Percentiles rank a stretch among this genome's conserved stretches.
Evolutionary conservation across 805 yeast species (phyloP).

Genomic region (Candida quercuum): DNA sequence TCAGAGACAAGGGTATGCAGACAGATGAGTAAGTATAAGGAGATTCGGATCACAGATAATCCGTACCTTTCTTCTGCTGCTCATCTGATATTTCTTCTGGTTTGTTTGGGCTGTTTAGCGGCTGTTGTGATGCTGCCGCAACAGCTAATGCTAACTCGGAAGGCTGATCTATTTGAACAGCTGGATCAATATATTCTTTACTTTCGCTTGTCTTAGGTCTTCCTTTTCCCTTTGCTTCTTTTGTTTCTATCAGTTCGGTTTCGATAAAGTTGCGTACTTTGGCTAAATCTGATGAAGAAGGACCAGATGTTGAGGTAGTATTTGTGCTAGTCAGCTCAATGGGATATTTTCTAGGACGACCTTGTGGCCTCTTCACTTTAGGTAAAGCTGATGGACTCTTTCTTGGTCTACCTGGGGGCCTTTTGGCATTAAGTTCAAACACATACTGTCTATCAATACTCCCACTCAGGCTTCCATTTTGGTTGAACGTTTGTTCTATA

Average conservation of each 20-base stretch:
- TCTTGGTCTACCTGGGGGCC: slow-evolving; percentile 45
- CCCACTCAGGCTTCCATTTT: slow-evolving; percentile 1
- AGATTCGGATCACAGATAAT: too few relatives aligned
- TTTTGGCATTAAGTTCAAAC: slow-evolving; percentile 26
- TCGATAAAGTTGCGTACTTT: too few relatives aligned
- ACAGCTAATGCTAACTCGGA: not conserved
- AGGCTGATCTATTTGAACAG: not conserved
- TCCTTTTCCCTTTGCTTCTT: not conserved
- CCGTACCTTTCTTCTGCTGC: too few relatives aligned
- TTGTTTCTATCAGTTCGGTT: too few relatives aligned
- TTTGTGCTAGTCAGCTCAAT: slow-evolving; percentile 6
- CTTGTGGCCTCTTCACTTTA: slow-evolving; percentile 28
- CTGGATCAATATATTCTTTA: not conserved
- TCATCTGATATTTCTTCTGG: too few relatives aligned
- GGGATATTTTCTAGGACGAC: slow-evolving; percentile 24
- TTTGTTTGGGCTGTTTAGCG: not conserved
- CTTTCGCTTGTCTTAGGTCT: not conserved
- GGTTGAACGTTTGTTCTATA: slow-evolving; percentile 19
- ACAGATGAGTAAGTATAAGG: too few relatives aligned
- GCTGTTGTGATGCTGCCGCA: not conserved
- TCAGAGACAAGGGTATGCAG: too few relatives aligned
- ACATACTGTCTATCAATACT: slow-evolving; percentile 12
- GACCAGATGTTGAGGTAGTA: not conserved
- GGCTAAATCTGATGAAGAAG: too few relatives aligned
- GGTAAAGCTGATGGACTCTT: slow-evolving; percentile 43